These are phyloP conservation scores for Cyberlindnera meyerae DNA, from an alignment of 805 yeast species.

Conservation along the genomic window DNA sequence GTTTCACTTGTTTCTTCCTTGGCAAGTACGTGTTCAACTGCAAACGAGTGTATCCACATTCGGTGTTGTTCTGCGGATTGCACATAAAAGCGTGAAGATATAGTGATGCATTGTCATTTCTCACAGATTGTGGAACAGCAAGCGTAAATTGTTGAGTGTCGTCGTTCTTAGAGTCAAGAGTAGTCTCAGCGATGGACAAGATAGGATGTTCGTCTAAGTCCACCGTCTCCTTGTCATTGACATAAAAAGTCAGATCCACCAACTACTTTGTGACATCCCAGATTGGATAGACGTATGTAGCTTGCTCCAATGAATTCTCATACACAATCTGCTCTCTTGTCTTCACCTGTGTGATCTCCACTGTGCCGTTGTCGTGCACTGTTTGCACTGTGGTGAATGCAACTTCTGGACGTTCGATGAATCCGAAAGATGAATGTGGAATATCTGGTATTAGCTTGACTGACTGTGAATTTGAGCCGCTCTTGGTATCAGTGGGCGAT, in stretches of 20 bases:
- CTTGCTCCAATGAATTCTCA: conserved; percentile 21
- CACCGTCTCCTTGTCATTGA: conserved; percentile 19
- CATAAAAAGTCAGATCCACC: conserved; percentile 20
- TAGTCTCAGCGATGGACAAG: conserved; percentile 7
- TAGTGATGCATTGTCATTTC: conserved; percentile 28
- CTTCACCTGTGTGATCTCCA: conserved; percentile 5
- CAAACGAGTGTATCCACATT: conserved; percentile 20
- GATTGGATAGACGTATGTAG: conserved; percentile 20
- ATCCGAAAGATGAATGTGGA: conserved; percentile 7
- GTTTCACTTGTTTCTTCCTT: conserved; percentile 24
- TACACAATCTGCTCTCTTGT: conserved; percentile 21
- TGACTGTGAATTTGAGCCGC: no score
- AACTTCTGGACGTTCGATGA: conserved; percentile 14
- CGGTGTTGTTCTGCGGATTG: conserved; percentile 16
- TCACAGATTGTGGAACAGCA: conserved; percentile 18
- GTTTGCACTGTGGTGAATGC: conserved; percentile 6
- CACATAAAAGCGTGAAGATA: conserved; percentile 30
- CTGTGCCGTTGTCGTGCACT: conserved; percentile 13
- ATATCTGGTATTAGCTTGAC: conserved; percentile 12
- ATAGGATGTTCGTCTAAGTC: background rate
- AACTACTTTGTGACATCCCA: conserved; percentile 13
- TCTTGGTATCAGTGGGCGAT: no score
- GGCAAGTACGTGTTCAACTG: conserved; percentile 29
- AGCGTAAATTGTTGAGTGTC: conserved; percentile 11
- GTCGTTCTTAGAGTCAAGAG: conserved; percentile 11